Evolutionary conservation across 768 basidiomycete species (phyloP), one percentile per base, ranked within the genome.

Genomic region (Leccinum variicolor): DNA sequence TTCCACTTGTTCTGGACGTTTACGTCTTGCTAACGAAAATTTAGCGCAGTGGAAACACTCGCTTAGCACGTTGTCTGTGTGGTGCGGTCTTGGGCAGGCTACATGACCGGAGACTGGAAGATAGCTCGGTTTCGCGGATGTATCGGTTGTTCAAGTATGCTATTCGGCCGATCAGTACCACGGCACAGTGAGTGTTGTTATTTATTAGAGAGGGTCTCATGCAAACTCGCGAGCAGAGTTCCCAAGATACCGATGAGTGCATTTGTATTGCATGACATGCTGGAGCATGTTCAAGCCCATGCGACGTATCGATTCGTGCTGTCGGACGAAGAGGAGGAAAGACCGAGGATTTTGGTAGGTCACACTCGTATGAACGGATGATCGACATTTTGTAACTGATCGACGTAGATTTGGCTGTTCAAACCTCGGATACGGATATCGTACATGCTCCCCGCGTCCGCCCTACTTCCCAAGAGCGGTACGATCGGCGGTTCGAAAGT

Each of bases 301-400:
- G 94, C 94, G 1, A 89, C 90, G 0, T 94, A 98, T 73, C 89
- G 94, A 10, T 98, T 98, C 66, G 81, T 94, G 33, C 74, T 98
- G 31, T 77, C 84, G 15, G 95, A 97, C 58, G 94, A 95, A 62
- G 93, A 96, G 66, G 84, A 88, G 28, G 91, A 92, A 59, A 81
- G 79, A 26, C 85, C 90, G 4, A 79, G 88, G 53, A 79, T 98
- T 14, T 75, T 97, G 60, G 94, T 97, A 54, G 57, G 89, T 57
- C 2, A 1, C 25, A 13, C 31, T 26, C 41, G 17, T 7, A 10
- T 34, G 11, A 2, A 4, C 34, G 29, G 2, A 29, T 0, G 41
- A 21, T 0, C 11, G 2, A 21, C 48, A 6, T 6, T 10, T 19
- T 13, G 26, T 6, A n/a, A 31, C 43, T 57, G 58, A 50, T 47